A percentile compares a stretch with the other conserved stretches of the same genome.
phyloP scores from a whole-genome alignment of 140 eudicot genomes.

The Bidens hawaiensis region DNA sequence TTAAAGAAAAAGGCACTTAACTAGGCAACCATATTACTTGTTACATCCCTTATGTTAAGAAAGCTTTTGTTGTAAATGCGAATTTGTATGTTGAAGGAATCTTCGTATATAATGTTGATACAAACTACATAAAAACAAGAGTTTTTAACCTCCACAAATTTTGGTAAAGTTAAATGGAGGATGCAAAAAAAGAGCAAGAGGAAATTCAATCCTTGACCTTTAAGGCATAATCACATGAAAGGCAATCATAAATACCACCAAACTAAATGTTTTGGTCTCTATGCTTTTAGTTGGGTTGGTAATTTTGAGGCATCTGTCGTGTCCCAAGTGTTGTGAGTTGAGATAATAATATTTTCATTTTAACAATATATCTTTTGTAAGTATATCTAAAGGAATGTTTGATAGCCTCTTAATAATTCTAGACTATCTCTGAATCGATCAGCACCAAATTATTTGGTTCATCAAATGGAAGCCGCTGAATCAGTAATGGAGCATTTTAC shows the following conservation, averaged over 20 bases:
- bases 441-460: too few species aligned
- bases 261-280: neutral
- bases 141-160: neutral
- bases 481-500: too few species aligned
- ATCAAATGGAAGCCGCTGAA: too few species aligned
- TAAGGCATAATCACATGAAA: conserved; percentile 4
- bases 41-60: too few species aligned
- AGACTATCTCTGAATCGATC: too few species aligned
- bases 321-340: neutral
- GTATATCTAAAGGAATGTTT: neutral
- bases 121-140: neutral
- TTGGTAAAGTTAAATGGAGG: neutral
- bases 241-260: neutral
- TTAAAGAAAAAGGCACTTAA: too few species aligned
- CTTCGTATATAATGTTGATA: too few species aligned
- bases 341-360: neutral
- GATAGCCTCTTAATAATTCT: too few species aligned
- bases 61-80: too few species aligned
- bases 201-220: neutral
- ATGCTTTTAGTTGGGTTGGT: neutral
- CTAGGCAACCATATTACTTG: too few species aligned
- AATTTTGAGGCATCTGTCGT: neutral
- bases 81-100: too few species aligned
- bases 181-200: neutral
- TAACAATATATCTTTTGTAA: neutral